Base-by-base conservation (phyloP, 2,329 filamentous ascomycete species). In the Sporothrix curviconia region DNA sequence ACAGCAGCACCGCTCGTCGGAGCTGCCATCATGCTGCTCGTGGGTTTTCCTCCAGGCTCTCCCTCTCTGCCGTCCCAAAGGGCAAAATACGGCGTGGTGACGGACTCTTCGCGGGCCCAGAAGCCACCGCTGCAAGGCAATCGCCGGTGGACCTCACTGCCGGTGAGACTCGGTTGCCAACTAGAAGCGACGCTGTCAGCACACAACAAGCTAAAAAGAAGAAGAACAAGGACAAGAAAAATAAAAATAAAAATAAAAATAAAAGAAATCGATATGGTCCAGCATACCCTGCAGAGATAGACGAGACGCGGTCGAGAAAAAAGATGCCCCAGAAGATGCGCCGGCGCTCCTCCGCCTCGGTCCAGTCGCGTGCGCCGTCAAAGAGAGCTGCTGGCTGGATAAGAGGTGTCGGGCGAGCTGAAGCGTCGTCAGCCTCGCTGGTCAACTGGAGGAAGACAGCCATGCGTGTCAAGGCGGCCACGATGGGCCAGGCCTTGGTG, bases 301-400 rank as follows among this genome's bases (percentile, higher is more conserved):
- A 40, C 59, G 60, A 63, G 67, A 63, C 69, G n/a, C 70, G 62
- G 57, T 74, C 71, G 14, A 72, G 57, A 22, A 66, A 61, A 60
- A 73, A 74, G 30, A 74, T 62, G 30, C 65, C 69, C 71, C 71
- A 73, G 47, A 74, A 74, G 1, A 73, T 66, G 4, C 71, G 62
- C 22, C 62, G 56, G 3, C 63, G 60, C 53, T 64, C 63, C 19
- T 65, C 62, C 12, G 58, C 63, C 43, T 72, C 71, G 1, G 64
- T 67, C 72, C 71, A 73, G 59, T 65, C 64, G 22, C 64, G 62
- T 4, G 68, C 61, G 3, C 61, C 58, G 5, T 64, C 52, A 9
- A 73, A 57, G 36, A 64, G 66, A 3, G 63, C 59, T 15, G 66
- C 61, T 30, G 67, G 65, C 24, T 65, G 66, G 0, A 66, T 66